Percentiles rank a stretch among this genome's conserved stretches.
Conservation (phyloP, 306 rosid species). For the Mimosa pudica region DNA sequence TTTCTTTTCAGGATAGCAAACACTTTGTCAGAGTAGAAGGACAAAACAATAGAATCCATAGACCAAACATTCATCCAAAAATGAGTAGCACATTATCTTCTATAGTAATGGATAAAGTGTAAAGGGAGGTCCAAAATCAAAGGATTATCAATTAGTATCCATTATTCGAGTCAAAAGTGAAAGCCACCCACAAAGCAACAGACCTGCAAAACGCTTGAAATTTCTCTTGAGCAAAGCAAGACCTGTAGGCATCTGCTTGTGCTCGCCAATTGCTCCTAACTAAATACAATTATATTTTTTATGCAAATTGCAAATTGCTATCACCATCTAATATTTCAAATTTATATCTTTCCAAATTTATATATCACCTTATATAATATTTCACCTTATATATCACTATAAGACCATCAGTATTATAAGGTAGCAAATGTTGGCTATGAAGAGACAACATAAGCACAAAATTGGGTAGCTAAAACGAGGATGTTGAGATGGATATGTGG, state of each 20-base stretch:
- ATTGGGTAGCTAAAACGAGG: too few relatives aligned
- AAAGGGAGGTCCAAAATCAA: not conserved
- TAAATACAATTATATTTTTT: too few relatives aligned
- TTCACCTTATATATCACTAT: too few relatives aligned
- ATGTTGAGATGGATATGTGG: too few relatives aligned
- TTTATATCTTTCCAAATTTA: too few relatives aligned
- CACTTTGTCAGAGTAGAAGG: not conserved
- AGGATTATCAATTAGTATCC: not conserved
- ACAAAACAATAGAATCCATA: not conserved
- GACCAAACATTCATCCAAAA: not conserved
- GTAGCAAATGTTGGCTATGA: too few relatives aligned
- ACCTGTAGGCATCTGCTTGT: not conserved
- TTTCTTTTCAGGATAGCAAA: not conserved
- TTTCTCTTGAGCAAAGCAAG: not conserved
- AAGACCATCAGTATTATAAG: too few relatives aligned
- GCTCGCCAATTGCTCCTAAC: not conserved
- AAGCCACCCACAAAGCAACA: not conserved
- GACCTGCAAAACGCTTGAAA: not conserved
- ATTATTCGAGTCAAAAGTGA: not conserved
- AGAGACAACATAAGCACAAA: too few relatives aligned
- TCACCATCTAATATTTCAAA: not conserved
- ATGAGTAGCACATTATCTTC: not conserved
- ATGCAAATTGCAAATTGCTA: too few relatives aligned
- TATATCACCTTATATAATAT: too few relatives aligned
- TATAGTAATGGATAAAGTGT: not conserved